Evolutionary conservation across 495 filamentous ascomycete genomes (phyloP).

Genomic region (Astrothelium macrocarpum): DNA sequence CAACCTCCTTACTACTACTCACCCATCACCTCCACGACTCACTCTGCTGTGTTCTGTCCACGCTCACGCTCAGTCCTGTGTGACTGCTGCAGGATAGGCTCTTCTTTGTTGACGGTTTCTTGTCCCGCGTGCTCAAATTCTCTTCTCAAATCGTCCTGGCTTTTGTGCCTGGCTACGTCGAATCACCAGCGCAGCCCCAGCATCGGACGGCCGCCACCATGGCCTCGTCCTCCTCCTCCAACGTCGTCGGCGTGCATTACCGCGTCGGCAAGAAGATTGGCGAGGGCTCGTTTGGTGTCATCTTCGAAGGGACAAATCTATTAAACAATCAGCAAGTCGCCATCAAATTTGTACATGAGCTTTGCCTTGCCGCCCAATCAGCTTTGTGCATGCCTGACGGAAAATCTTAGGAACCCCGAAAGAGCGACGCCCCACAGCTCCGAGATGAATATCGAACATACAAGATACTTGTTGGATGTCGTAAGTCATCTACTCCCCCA

Average conservation of each 20-base stretch:
- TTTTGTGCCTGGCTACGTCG: neutral
- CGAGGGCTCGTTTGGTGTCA: constrained; percentile 97
- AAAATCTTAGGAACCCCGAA: constrained; percentile 72
- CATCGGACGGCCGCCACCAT: constrained; percentile 38
- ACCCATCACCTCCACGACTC: neutral
- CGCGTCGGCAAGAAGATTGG: constrained; percentile 99
- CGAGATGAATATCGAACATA: constrained; percentile 99
- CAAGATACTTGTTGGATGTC: constrained; percentile 98
- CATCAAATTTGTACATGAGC: constrained; percentile 88
- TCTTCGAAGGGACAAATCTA: constrained; percentile 97
- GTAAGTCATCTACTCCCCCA: constrained; percentile 50
- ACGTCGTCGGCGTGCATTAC: constrained; percentile 98
- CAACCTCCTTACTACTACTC: neutral
- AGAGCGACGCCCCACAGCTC: constrained; percentile 96
- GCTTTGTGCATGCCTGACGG: neutral
- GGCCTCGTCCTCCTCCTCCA: constrained; percentile 82
- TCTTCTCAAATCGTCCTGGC: neutral
- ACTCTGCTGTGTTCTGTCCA: neutral
- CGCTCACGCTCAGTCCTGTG: neutral
- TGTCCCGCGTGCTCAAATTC: neutral
- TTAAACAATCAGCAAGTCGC: constrained; percentile 99
- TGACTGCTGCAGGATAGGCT: neutral
- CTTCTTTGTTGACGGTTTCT: neutral
- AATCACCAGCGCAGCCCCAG: neutral
- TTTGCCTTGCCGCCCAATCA: neutral